Percentiles rank a stretch among this genome's conserved stretches.
Conservation (phyloP, 345 rosid genomes). For the Camelina laxa region DNA sequence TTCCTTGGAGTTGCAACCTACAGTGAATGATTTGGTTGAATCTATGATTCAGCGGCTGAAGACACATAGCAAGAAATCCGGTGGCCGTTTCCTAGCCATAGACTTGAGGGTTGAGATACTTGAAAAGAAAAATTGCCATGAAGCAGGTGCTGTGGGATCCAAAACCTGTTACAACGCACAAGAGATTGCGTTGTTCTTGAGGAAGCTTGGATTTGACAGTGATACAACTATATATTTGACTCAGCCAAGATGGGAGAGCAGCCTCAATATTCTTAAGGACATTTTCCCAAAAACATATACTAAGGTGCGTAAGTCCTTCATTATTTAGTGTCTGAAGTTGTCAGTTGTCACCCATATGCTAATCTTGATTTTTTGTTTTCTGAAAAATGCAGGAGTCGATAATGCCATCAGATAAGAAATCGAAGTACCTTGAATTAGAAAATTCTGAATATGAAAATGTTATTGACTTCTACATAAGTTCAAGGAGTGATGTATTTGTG, state of each 20-base stretch:
- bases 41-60: slow-evolving; percentile 76
- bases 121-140: slow-evolving; percentile 71
- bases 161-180: slow-evolving; percentile 83
- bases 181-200: slow-evolving; percentile 78
- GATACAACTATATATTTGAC: slow-evolving; percentile 87
- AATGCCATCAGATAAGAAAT: slow-evolving; percentile 78
- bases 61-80: slow-evolving; percentile 72
- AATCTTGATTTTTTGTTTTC: background rate
- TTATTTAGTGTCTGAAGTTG: slow-evolving; percentile 12
- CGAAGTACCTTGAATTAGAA: slow-evolving; percentile 71
- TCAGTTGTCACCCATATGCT: slow-evolving; percentile 8
- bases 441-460: slow-evolving; percentile 87
- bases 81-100: slow-evolving; percentile 80
- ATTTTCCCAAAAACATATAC: slow-evolving; percentile 87
- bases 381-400: slow-evolving; percentile 69
- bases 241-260: slow-evolving; percentile 93
- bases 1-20: slow-evolving; percentile 71
- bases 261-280: slow-evolving; percentile 81
- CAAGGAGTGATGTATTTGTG: slow-evolving; percentile 82
- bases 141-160: slow-evolving; percentile 49
- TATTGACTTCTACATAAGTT: slow-evolving; percentile 86
- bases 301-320: slow-evolving; percentile 57
- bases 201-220: slow-evolving; percentile 76
- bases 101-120: slow-evolving; percentile 87
- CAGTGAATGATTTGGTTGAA: slow-evolving; percentile 75